These are phyloP conservation scores for Protea cynaroides DNA, from an alignment of 164 flowering plant species.

Conservation along the genomic window DNA sequence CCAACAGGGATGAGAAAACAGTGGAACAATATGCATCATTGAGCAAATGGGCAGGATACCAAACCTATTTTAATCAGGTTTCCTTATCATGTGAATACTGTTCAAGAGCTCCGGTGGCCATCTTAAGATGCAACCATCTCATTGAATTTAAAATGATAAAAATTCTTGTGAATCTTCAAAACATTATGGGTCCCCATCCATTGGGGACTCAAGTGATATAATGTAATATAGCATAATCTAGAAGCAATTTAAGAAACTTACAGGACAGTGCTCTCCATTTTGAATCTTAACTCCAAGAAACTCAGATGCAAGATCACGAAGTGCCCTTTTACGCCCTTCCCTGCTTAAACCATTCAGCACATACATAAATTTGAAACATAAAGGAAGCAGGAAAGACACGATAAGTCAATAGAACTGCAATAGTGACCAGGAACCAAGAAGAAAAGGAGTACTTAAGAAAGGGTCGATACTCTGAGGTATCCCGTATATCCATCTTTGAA, in stretches of 20 bases:
- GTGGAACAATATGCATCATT: no score
- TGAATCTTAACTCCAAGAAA: conserved; percentile 76
- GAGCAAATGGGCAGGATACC: no score
- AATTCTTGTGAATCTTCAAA: no score
- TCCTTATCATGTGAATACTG: no score
- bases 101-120: no score
- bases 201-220: no score
- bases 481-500: conserved; percentile 77
- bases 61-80: no score
- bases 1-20: no score
- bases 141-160: no score
- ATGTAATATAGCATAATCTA: no score
- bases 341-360: conserved; percentile 22
- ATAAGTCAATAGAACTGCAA: background rate
- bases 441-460: conserved; percentile 46
- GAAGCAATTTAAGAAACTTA: conserved; percentile 28
- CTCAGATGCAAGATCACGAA: conserved; percentile 66
- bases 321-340: conserved; percentile 62
- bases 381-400: background rate
- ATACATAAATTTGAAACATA: background rate
- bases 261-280: conserved; percentile 88
- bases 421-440: background rate
- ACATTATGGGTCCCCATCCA: no score
- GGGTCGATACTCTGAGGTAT: conserved; percentile 70
- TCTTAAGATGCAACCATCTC: no score